A percentile compares a stretch with the other conserved stretches of the same genome.
These are phyloP conservation scores for Stylosanthes scabra DNA, from an alignment of 331 rosid genomes.

Conservation along the genomic window DNA sequence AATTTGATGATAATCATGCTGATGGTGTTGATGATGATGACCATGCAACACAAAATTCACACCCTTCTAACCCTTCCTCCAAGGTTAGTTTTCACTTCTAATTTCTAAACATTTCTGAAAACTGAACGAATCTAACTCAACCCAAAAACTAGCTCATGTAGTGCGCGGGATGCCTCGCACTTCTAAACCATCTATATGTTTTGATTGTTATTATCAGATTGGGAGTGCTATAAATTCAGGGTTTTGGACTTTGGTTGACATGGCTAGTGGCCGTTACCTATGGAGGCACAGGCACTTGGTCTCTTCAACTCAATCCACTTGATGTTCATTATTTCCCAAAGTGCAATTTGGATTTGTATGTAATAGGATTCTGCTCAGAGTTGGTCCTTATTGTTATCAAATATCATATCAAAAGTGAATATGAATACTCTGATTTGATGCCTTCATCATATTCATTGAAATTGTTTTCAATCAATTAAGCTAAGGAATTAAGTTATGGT, in stretches of 20 bases:
- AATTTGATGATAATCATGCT: not conserved
- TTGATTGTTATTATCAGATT: constrained; percentile 48
- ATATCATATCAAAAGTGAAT: not conserved
- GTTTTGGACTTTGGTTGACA: constrained; percentile 84
- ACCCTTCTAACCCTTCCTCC: constrained; percentile 40
- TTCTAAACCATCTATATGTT: no score
- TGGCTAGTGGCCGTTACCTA: constrained; percentile 91
- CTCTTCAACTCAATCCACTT: constrained; percentile 49
- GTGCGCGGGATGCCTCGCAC: no score
- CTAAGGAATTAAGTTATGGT: no score
- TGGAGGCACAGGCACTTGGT: constrained; percentile 80
- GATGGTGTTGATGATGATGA: not conserved
- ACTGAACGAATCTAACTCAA: no score
- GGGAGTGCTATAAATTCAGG: constrained; percentile 63
- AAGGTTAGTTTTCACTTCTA: constrained; percentile 48
- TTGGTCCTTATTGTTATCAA: not conserved
- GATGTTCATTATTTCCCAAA: constrained; percentile 23
- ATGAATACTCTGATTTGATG: not conserved
- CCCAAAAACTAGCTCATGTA: no score
- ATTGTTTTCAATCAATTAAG: no score
- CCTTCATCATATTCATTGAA: not conserved
- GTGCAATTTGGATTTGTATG: constrained; percentile 5
- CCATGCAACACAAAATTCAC: constrained; percentile 1
- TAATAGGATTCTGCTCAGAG: not conserved
- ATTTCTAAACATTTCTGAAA: not conserved